phyloP scores from a whole-genome alignment of 306 rosid species.

The Argentina anserina region DNA sequence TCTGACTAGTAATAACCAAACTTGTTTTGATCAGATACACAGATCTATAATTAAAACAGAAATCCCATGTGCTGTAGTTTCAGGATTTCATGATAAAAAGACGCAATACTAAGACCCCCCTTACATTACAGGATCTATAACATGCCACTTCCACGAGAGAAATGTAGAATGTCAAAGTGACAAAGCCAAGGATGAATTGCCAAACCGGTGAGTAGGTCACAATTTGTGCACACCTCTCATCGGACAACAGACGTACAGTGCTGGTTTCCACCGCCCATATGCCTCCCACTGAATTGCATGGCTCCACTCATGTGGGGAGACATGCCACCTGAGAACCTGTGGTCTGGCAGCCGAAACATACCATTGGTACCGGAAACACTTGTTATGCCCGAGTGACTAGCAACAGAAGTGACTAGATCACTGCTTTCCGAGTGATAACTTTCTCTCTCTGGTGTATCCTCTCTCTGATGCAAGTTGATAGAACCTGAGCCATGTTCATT shows the following conservation, averaged over 20 bases:
- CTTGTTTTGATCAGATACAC: neutral
- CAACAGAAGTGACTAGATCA: constrained; percentile 34
- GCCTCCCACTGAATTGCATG: constrained; percentile 52
- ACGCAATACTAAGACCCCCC: neutral
- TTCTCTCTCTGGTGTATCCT: constrained; percentile 30
- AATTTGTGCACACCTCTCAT: constrained; percentile 31
- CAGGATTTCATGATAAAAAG: neutral
- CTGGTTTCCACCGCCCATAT: constrained; percentile 41
- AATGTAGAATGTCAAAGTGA: constrained; percentile 19
- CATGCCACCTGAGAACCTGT: constrained; percentile 43
- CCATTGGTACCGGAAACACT: constrained; percentile 34
- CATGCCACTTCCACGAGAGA: neutral
- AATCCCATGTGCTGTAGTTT: neutral
- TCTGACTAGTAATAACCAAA: neutral
- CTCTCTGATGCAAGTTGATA: constrained; percentile 18
- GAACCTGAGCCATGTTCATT: constrained; percentile 18
- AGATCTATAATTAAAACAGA: neutral
- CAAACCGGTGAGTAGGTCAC: constrained; percentile 32
- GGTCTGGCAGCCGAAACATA: constrained; percentile 39
- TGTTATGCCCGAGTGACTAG: constrained; percentile 45
- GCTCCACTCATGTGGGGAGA: constrained; percentile 34
- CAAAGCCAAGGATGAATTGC: constrained; percentile 98
- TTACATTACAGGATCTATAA: neutral
- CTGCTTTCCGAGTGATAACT: constrained; percentile 28
- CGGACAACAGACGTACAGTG: constrained; percentile 52